Percentiles rank a stretch among this genome's conserved stretches.
These are phyloP conservation scores for Psilocybe cubensis DNA, from an alignment of 768 basidiomycete species.

Conservation along the genomic window DNA sequence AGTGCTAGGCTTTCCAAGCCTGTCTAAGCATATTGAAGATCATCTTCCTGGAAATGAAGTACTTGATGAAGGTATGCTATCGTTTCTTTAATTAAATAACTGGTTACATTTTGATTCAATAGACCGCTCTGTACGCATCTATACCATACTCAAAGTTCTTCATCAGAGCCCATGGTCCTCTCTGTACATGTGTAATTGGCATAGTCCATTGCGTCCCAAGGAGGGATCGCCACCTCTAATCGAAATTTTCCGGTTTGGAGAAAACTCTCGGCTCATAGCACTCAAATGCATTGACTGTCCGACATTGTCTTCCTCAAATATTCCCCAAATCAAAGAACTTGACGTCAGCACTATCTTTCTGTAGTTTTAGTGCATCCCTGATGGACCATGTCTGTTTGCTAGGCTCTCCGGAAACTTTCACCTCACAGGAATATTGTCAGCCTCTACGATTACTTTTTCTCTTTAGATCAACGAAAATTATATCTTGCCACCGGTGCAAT, in stretches of 20 bases:
- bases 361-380: not conserved
- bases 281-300: conserved; percentile 1
- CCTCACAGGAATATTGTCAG: conserved; percentile 94
- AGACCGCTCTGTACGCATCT: conserved; percentile 69
- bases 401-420: conserved; percentile 89
- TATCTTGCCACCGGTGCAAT: conserved; percentile 97
- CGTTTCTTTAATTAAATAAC: not conserved
- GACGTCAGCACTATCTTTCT: not conserved
- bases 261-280: conserved; percentile 5
- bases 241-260: conserved; percentile 6
- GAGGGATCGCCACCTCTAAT: conserved; percentile 3
- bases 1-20: conserved; percentile 5
- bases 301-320: not conserved
- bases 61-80: conserved; percentile 1
- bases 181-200: conserved; percentile 96
- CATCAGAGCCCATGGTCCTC: conserved; percentile 94
- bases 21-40: conserved; percentile 10
- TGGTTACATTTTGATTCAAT: conserved; percentile 25
- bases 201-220: conserved; percentile 30
- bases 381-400: conserved; percentile 30
- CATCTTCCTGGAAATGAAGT: not conserved
- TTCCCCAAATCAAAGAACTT: conserved; percentile 3
- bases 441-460: conserved; percentile 93
- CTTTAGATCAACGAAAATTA: conserved; percentile 66
- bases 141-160: conserved; percentile 89